A percentile compares a stretch with the other conserved stretches of the same genome.
Conservation (phyloP, 345 rosid genomes). For the Murraya koenigii region DNA sequence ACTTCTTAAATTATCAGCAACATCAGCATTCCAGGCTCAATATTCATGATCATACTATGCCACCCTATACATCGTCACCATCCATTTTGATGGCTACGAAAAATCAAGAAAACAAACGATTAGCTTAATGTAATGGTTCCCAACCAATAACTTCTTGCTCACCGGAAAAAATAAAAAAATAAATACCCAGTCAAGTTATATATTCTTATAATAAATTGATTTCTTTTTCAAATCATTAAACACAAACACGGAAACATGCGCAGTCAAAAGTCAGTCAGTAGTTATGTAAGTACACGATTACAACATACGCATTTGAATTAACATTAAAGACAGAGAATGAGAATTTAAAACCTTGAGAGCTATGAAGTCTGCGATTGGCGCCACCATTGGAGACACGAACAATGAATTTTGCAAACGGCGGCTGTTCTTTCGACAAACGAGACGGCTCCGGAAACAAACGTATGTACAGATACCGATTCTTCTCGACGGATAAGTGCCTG, state of each 20-base stretch:
- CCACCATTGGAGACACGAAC: conserved; percentile 66
- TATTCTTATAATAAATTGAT: background rate
- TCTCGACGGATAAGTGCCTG: conserved; percentile 86
- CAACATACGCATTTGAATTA: background rate
- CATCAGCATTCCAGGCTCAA: background rate
- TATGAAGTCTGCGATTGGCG: conserved; percentile 44
- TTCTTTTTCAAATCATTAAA: background rate
- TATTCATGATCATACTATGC: background rate
- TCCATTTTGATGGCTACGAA: background rate
- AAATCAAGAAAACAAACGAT: background rate
- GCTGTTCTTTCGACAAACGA: conserved; percentile 65
- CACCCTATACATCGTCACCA: background rate
- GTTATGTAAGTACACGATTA: no score
- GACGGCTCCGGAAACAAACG: conserved; percentile 83
- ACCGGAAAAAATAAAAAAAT: background rate
- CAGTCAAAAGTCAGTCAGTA: background rate
- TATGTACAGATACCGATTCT: conserved; percentile 66
- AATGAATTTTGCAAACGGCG: conserved; percentile 71
- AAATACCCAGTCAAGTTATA: background rate
- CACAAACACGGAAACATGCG: background rate
- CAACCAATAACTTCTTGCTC: background rate
- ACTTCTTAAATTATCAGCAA: background rate
- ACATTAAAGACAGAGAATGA: background rate
- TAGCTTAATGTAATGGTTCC: background rate
- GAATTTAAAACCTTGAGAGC: conserved; percentile 47